Evolutionary conservation across 805 yeast genomes (phyloP).

Genomic region (Metschnikowia picachoensis): DNA sequence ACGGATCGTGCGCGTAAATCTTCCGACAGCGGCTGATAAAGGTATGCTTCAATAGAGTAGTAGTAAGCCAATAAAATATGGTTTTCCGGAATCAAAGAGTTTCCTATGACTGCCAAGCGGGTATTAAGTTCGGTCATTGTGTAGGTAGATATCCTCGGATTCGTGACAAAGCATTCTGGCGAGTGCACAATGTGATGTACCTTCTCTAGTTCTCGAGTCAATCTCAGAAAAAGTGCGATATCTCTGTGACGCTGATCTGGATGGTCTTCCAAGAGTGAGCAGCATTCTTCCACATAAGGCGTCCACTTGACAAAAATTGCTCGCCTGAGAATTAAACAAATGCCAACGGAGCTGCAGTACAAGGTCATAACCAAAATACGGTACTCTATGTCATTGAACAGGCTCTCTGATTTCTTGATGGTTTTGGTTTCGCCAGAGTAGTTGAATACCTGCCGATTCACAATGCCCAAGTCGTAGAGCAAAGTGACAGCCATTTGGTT

Average conservation of each 20-base stretch:
- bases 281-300: slow-evolving; percentile 60
- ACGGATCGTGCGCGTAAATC: slow-evolving; percentile 11
- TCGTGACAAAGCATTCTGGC: slow-evolving; percentile 23
- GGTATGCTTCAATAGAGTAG: slow-evolving; percentile 62
- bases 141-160: slow-evolving; percentile 31
- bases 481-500: slow-evolving; percentile 61
- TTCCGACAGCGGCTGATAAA: slow-evolving; percentile 52
- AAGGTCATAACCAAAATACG: slow-evolving; percentile 52
- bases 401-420: slow-evolving; percentile 13
- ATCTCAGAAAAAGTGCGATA: slow-evolving; percentile 54
- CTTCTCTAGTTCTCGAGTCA: slow-evolving; percentile 59
- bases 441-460: slow-evolving; percentile 40
- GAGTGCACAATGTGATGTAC: slow-evolving; percentile 50
- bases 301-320: slow-evolving; percentile 62
- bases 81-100: slow-evolving; percentile 35
- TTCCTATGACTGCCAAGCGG: slow-evolving; percentile 39
- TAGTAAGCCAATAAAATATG: slow-evolving; percentile 47
- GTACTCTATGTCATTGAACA: slow-evolving; percentile 38
- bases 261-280: slow-evolving; percentile 41
- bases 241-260: slow-evolving; percentile 31
- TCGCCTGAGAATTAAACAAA: slow-evolving; percentile 63
- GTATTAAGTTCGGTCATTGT: slow-evolving; percentile 48
- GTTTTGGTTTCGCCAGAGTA: slow-evolving; percentile 13
- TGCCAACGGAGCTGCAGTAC: slow-evolving; percentile 60
- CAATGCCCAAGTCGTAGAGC: slow-evolving; percentile 73